phyloP scores from a whole-genome alignment of 768 basidiomycete species.

The Russula vinacea region DNA sequence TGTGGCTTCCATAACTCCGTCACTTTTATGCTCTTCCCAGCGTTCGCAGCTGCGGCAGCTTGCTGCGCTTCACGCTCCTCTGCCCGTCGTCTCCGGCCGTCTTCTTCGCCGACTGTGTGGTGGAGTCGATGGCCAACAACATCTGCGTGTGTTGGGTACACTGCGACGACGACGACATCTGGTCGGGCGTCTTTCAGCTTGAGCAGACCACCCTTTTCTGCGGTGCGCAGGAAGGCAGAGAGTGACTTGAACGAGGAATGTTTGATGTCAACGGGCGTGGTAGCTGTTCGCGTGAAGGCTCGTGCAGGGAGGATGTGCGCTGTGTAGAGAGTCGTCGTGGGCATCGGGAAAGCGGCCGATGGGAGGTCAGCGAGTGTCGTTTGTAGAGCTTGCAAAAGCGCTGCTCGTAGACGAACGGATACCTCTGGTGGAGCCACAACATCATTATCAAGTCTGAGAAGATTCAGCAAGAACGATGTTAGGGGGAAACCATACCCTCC shows the following conservation, averaged over 20 bases:
- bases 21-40: constrained; percentile 49
- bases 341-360: constrained; percentile 63
- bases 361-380: constrained; percentile 49
- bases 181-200: constrained; percentile 60
- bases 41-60: constrained; percentile 51
- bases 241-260: constrained; percentile 79
- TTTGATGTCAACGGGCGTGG: constrained; percentile 62
- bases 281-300: constrained; percentile 55
- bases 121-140: constrained; percentile 52
- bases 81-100: constrained; percentile 58
- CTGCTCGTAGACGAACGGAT: constrained; percentile 52
- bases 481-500: constrained; percentile 32
- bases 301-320: constrained; percentile 73
- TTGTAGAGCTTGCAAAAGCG: constrained; percentile 65
- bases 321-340: constrained; percentile 73
- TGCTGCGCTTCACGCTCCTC: constrained; percentile 51
- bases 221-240: constrained; percentile 70
- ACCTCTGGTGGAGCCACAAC: constrained; percentile 42
- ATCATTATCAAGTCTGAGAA: neutral
- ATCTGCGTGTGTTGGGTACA: constrained; percentile 55
- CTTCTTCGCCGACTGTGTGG: constrained; percentile 63
- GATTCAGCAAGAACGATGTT: neutral
- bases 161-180: constrained; percentile 38
- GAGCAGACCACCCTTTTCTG: constrained; percentile 71
- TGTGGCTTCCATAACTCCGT: constrained; percentile 77